Evolutionary conservation across 805 yeast genomes (phyloP), one percentile per base, ranked within the genome.

Genomic region (Candida fluviatilis): DNA sequence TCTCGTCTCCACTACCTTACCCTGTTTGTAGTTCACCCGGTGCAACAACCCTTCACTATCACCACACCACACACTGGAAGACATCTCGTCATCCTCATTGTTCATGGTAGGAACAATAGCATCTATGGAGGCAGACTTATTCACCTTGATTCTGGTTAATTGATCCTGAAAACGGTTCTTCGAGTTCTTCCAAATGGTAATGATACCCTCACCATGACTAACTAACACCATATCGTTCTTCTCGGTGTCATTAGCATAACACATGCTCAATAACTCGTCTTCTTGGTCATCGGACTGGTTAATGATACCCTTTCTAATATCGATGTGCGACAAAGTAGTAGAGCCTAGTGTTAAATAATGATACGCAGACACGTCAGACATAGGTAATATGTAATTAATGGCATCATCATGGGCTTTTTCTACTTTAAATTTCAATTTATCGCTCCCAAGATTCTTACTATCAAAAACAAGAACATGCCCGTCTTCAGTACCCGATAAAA

Each of bases 191-290:
- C 99, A 91, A 11, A 84, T 67, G 0, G 98, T 88, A 5, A 88
- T 71, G 11, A 87, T 76, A 3, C 98, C 98, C 53, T 84, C 93
- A 12, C 95, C 88, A 83, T 88, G 89, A 32, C 96, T 91, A 49
- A 90, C 89, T 3, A 83, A 75, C 3, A 81, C 73, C 1, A 78
- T 72, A 14, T 78, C 80, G 38, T 81, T 85, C 11, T 78, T 73
- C 8, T 50, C 60, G 27, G 52, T 58, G 45, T 82, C 85, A 1
- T 65, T 50, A 1, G 81, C 74, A 63, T 81, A 78, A 27, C 85
- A 66, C 50, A 87, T 82, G 39, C 89, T 72, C 31, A 91, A 62
- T n/a, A 91, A 62, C 55, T 91, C 99, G 53, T 91, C 98, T 48
- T 84, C 96, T 62, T 91, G 99, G 55, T 88, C 90, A 45, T 90